Evolutionary conservation across 179 eudicot species (phyloP).

Genomic region (Camellia oleifera): DNA sequence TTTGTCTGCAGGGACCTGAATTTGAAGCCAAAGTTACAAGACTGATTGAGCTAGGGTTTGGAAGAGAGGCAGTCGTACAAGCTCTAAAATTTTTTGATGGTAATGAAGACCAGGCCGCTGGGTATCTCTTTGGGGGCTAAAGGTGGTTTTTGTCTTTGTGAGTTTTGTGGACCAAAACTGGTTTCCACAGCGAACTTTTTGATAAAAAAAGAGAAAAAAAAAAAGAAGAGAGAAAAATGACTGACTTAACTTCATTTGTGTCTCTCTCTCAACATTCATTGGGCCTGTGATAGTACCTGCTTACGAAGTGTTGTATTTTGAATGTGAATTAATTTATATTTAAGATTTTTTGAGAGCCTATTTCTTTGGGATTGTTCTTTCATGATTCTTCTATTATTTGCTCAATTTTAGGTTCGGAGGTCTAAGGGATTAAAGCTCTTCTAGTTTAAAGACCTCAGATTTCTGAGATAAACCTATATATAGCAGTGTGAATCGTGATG

Average conservation of each 20-base stretch:
- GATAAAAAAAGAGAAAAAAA: too few relatives aligned
- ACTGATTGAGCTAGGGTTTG: slow-evolving; percentile 87
- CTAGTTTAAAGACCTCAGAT: too few relatives aligned
- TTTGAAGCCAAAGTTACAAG: slow-evolving; percentile 83
- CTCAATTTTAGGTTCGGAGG: too few relatives aligned
- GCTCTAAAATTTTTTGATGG: slow-evolving; percentile 71
- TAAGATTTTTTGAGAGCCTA: not conserved
- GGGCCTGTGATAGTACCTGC: not conserved
- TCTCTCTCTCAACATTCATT: not conserved
- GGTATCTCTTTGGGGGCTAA: slow-evolving; percentile 82
- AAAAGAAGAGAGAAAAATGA: not conserved
- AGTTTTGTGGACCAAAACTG: not conserved
- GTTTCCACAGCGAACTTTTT: slow-evolving; percentile 1
- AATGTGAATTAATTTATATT: not conserved
- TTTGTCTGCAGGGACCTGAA: slow-evolving; percentile 56
- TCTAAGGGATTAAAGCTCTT: too few relatives aligned
- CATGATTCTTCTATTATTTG: too few relatives aligned
- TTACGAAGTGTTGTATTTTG: not conserved
- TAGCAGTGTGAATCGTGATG: too few relatives aligned
- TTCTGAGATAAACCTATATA: too few relatives aligned
- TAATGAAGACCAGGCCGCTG: slow-evolving; percentile 93
- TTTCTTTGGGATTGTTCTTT: not conserved
- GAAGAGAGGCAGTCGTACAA: slow-evolving; percentile 62
- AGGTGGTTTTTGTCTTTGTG: slow-evolving; percentile 1
- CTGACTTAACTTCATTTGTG: too few relatives aligned